Evolutionary conservation across 2,329 filamentous ascomycete species (phyloP).

Genomic region (Septoria linicola): DNA sequence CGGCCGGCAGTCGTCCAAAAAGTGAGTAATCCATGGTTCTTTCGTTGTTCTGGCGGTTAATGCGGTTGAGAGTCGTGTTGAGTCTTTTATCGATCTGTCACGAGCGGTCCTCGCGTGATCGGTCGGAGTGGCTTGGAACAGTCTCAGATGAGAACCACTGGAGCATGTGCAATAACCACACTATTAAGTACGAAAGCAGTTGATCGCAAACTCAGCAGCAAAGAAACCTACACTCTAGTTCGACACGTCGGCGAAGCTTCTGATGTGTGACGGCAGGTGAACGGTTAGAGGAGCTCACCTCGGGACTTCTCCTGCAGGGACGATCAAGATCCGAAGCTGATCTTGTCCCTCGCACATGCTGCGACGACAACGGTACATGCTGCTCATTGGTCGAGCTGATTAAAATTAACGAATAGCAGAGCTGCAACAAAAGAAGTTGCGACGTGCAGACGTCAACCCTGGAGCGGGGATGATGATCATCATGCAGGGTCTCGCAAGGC

Average conservation of each 20-base stretch:
- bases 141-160: background rate
- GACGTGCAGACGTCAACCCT: background rate
- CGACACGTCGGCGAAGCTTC: too few relatives aligned
- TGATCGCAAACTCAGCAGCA: too few relatives aligned
- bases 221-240: too few relatives aligned
- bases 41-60: background rate
- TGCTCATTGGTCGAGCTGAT: background rate
- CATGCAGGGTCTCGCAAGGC: background rate
- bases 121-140: background rate
- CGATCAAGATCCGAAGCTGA: background rate
- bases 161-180: background rate
- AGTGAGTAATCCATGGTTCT: constrained; percentile 3
- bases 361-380: background rate
- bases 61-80: background rate
- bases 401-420: background rate
- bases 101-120: background rate
- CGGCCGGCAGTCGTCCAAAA: constrained; percentile 8
- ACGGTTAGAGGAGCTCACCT: background rate
- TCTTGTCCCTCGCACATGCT: background rate
- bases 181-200: too few relatives aligned
- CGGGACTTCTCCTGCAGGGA: background rate
- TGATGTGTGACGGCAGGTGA: background rate
- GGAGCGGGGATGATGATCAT: background rate
- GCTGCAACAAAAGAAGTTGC: background rate
- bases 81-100: background rate